These are phyloP conservation scores for Coniferiporia weirii DNA, from an alignment of 1,284 basidiomycete genomes.

Conservation along the genomic window DNA sequence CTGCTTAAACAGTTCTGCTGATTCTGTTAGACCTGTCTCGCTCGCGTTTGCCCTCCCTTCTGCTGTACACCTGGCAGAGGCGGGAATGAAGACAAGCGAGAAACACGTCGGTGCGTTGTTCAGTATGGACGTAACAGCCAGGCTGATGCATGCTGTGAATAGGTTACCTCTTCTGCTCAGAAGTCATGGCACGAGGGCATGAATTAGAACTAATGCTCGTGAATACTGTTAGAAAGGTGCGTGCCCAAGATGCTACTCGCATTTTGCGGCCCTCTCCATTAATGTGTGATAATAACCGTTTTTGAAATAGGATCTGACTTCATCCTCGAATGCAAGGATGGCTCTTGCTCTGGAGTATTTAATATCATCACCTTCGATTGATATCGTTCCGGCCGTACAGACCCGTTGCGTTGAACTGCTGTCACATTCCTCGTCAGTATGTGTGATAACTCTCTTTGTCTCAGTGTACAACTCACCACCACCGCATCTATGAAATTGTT, in stretches of 20 bases:
- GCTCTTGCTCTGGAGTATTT: slow-evolving; percentile 69
- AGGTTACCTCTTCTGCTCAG: slow-evolving; percentile 74
- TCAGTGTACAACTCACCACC: not conserved
- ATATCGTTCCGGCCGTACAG: slow-evolving; percentile 68
- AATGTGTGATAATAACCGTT: slow-evolving; percentile 8
- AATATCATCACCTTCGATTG: slow-evolving; percentile 50
- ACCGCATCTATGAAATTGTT: not conserved
- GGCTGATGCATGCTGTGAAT: slow-evolving; percentile 5
- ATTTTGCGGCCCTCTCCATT: not conserved
- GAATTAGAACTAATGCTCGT: slow-evolving; percentile 77
- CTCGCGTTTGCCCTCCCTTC: slow-evolving; percentile 65
- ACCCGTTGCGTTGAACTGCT: slow-evolving; percentile 57
- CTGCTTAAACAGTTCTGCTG: slow-evolving; percentile 50
- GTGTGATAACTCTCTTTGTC: slow-evolving; percentile 23
- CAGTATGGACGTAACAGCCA: not conserved
- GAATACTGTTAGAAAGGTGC: slow-evolving; percentile 73
- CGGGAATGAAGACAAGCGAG: slow-evolving; percentile 52
- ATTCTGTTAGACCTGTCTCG: slow-evolving; percentile 34
- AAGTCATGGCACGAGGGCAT: slow-evolving; percentile 60
- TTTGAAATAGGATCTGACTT: slow-evolving; percentile 46
- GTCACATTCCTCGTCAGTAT: slow-evolving; percentile 68
- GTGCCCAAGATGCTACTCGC: not conserved
- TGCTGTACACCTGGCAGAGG: slow-evolving; percentile 67
- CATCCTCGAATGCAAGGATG: slow-evolving; percentile 51
- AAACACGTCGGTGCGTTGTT: slow-evolving; percentile 58